Conservation (phyloP, 371 early-diverging fungal species). For the Syncephalis fuscata region DNA sequence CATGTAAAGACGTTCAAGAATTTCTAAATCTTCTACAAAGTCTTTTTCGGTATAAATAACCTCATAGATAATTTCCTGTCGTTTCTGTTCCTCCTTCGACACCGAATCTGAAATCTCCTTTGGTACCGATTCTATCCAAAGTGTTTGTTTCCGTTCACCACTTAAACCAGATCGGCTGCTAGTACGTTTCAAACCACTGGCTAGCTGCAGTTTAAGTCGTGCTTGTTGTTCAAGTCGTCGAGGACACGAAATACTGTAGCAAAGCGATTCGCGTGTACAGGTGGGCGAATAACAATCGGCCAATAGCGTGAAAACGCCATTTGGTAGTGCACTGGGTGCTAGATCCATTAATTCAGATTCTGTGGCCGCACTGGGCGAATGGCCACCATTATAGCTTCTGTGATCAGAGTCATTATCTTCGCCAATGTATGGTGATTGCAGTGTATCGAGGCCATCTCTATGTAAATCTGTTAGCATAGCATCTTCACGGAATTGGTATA, state of each 20-base stretch:
- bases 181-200: background rate
- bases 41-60: slow-evolving; percentile 78
- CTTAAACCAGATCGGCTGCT: background rate
- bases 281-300: slow-evolving; percentile 87
- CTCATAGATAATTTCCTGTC: slow-evolving; percentile 88
- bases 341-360: slow-evolving; percentile 13
- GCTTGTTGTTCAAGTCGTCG: slow-evolving; percentile 38
- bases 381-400: background rate
- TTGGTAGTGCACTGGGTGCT: slow-evolving; percentile 16
- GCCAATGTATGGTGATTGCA: background rate
- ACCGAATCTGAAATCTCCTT: slow-evolving; percentile 50
- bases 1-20: slow-evolving; percentile 52
- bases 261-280: slow-evolving; percentile 56
- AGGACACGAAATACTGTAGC: slow-evolving; percentile 77
- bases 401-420: slow-evolving; percentile 8
- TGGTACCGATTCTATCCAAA: slow-evolving; percentile 46
- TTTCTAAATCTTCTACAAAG: slow-evolving; percentile 67
- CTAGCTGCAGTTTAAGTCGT: background rate
- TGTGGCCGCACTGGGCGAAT: too few species aligned
- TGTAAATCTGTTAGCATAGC: background rate
- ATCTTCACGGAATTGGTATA: slow-evolving; percentile 52
- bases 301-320: slow-evolving; percentile 72
- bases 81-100: slow-evolving; percentile 52
- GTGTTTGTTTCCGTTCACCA: slow-evolving; percentile 10
- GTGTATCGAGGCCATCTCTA: background rate